Evolutionary conservation across 768 basidiomycete genomes (phyloP), one percentile per base, ranked within the genome.

Genomic region (Pleurotus cornucopiae): DNA sequence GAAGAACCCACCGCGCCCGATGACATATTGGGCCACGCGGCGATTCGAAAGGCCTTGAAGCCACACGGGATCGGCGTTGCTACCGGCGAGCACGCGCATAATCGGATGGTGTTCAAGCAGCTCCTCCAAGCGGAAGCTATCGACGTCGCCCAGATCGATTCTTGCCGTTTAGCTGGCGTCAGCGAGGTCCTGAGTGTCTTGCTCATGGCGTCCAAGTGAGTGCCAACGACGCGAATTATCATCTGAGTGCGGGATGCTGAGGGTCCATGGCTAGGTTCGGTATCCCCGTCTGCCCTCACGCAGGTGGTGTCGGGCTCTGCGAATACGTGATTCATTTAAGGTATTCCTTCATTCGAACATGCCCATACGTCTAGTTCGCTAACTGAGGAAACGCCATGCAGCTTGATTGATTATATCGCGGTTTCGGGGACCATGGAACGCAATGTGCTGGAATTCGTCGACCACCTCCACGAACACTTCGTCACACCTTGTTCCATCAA

Each of bases 381-480:
- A 9, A 34, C 11, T 9, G 30, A 7, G 30, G 30, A 34, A 11
- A 34, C 9, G 30, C 30, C 30, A 16, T 9, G 23, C 64, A 88
- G 88, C 55, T 71, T 97, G 63, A 97, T 98, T 67, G 95, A 98
- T 71, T 98, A 95, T 66, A 90, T 98, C 62, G 84, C 82, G 58
- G 77, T 98, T 54, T 95, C 94, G 1, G 95, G 94, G 2, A 81
- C 86, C 16, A 95, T 95, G 86, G 93, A 95, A 62, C 83, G 90
- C 49, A 97, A 98, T 66, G 95, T 97, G 3, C 84, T 98, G 40
- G 94, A 93, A 70, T 91, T 83, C 60, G 89, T 86, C 30, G 88
- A 93, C 66, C 95, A 97, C 69, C 76, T 98, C 39, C 95, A 98
- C 71, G 93, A 98, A 64, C 91, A 97, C 67, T 98, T 97, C 72